Evolutionary conservation across 345 rosid genomes (phyloP).

Genomic region (Boechera divaricarpa): DNA sequence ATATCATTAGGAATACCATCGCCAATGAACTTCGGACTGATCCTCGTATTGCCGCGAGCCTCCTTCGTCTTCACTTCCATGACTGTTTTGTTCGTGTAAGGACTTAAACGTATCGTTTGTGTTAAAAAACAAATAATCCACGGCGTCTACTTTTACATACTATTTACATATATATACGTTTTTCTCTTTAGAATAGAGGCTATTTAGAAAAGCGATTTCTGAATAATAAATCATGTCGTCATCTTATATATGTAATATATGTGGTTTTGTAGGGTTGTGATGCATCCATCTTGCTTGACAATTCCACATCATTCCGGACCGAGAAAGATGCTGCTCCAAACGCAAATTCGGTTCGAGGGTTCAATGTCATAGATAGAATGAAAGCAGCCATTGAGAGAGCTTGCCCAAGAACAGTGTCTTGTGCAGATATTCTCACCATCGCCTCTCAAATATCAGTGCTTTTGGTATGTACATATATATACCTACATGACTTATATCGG

Average conservation of each 20-base stretch:
- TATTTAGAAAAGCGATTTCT: background rate
- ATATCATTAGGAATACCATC: constrained; percentile 27
- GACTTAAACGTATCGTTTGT: background rate
- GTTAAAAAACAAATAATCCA: background rate
- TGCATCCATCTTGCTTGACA: constrained; percentile 60
- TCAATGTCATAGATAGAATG: constrained; percentile 57
- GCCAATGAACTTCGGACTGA: constrained; percentile 22
- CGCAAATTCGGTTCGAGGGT: constrained; percentile 63
- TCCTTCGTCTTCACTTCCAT: constrained; percentile 46
- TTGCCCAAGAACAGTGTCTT: constrained; percentile 58
- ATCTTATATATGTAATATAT: background rate
- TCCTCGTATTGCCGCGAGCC: constrained; percentile 45
- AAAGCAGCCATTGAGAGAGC: constrained; percentile 52
- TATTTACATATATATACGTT: no score
- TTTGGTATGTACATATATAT: constrained; percentile 35
- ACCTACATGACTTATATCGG: background rate
- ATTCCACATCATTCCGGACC: constrained; percentile 41
- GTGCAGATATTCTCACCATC: constrained; percentile 59
- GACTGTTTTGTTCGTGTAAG: constrained; percentile 45
- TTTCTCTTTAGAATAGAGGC: background rate
- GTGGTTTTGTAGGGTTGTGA: constrained; percentile 60
- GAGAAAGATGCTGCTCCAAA: constrained; percentile 62
- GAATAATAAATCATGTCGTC: background rate
- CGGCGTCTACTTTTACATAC: background rate
- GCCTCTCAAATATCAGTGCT: constrained; percentile 51